These are phyloP conservation scores for Wallacemonas sp. DNA, from an alignment of 208 protist genomes.

Conservation along the genomic window DNA sequence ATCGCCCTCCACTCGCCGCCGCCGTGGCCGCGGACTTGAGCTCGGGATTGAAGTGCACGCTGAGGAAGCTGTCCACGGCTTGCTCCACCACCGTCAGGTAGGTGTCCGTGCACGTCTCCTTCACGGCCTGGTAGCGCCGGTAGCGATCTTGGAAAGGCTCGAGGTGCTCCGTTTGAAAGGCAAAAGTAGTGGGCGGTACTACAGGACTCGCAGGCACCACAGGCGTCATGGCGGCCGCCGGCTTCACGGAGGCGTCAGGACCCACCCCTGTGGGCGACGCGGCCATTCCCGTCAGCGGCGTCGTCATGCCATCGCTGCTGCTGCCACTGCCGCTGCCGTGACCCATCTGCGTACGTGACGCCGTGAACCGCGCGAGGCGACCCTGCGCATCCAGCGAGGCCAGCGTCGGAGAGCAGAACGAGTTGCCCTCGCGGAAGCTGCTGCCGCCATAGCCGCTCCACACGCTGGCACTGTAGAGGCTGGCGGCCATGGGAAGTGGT, in stretches of 20 bases:
- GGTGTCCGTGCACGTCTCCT: slow-evolving; percentile 48
- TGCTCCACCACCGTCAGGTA: slow-evolving; percentile 67
- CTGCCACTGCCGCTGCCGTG: no score
- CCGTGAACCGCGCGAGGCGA: background rate
- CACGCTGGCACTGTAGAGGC: background rate
- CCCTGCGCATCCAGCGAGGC: slow-evolving; percentile 1
- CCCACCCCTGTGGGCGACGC: no score
- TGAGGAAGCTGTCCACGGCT: slow-evolving; percentile 62
- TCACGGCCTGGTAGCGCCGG: slow-evolving; percentile 46
- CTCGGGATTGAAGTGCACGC: slow-evolving; percentile 33
- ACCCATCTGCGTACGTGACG: no score
- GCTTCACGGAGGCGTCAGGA: no score
- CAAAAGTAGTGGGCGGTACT: slow-evolving; percentile 9
- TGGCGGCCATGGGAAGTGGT: background rate
- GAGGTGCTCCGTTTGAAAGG: slow-evolving; percentile 20
- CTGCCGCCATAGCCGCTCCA: background rate
- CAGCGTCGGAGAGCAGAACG: slow-evolving; percentile 14
- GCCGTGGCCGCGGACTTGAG: background rate
- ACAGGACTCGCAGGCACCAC: no score
- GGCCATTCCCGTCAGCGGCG: no score
- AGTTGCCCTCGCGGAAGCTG: background rate
- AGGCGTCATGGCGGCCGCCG: no score
- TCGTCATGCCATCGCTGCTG: no score
- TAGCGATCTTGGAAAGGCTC: slow-evolving; percentile 46
- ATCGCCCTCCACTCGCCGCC: background rate